Percentiles rank a stretch among this genome's conserved stretches.
Evolutionary conservation across 257 asterid genomes (phyloP).

Genomic region (Nicotiana otophora): DNA sequence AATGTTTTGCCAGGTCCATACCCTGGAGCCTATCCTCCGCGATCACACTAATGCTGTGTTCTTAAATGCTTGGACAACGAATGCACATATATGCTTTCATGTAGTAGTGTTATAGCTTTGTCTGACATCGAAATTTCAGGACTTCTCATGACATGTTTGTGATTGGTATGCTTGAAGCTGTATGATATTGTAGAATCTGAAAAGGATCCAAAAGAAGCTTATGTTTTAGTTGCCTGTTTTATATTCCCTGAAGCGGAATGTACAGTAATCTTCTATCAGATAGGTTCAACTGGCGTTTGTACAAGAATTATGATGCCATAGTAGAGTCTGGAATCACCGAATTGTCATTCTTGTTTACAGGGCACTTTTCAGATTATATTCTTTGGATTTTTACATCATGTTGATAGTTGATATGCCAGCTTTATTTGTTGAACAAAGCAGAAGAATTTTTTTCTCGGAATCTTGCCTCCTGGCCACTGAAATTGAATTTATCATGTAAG

Average conservation of each 20-base stretch:
- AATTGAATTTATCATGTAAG: background rate
- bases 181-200: background rate
- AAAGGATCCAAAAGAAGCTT: background rate
- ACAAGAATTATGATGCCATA: background rate
- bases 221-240: background rate
- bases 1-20: conserved; percentile 29
- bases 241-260: background rate
- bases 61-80: background rate
- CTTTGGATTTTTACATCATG: background rate
- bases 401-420: background rate
- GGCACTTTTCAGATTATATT: background rate
- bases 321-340: background rate
- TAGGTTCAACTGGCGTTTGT: background rate
- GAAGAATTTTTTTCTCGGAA: background rate
- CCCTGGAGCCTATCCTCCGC: conserved; percentile 39
- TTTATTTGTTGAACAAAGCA: background rate
- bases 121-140: background rate
- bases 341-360: background rate
- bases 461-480: background rate
- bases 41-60: background rate
- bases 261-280: background rate
- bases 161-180: background rate
- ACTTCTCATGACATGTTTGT: background rate
- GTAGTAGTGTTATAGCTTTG: background rate
- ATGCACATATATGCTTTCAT: background rate